A percentile compares a stretch with the other conserved stretches of the same genome.
phyloP scores from a whole-genome alignment of 805 yeast species.

The Debaryomyces castellii region DNA sequence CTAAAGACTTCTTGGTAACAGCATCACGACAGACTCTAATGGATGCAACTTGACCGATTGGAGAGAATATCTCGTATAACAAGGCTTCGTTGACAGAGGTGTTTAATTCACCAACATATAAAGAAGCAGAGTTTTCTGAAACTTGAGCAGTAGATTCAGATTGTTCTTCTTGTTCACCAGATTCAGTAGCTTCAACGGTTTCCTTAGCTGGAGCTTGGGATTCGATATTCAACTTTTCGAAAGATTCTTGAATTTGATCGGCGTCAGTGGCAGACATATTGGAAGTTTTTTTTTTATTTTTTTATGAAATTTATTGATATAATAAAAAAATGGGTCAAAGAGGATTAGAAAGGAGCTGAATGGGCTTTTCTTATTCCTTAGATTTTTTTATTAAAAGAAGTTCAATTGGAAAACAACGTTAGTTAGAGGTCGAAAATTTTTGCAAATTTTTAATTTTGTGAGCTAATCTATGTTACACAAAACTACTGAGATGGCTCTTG shows the following conservation, averaged over 20 bases:
- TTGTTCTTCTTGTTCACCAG: slow-evolving; percentile 30
- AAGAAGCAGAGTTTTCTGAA: slow-evolving; percentile 71
- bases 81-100: slow-evolving; percentile 91
- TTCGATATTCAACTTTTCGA: slow-evolving; percentile 48
- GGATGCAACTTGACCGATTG: slow-evolving; percentile 91
- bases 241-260: slow-evolving; percentile 45
- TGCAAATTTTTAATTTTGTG: slow-evolving; percentile 8
- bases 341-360: slow-evolving; percentile 7
- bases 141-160: slow-evolving; percentile 32
- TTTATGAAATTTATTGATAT: slow-evolving; percentile 11
- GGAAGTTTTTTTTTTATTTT: slow-evolving; percentile 11
- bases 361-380: slow-evolving; percentile 6
- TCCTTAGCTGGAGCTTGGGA: slow-evolving; percentile 28
- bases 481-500: neutral
- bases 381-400: slow-evolving; percentile 4
- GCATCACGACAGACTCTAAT: slow-evolving; percentile 99
- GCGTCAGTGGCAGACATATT: slow-evolving; percentile 33
- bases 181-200: slow-evolving; percentile 26
- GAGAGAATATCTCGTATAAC: slow-evolving; percentile 91
- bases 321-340: slow-evolving; percentile 6
- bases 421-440: slow-evolving; percentile 10
- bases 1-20: slow-evolving; percentile 92
- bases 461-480: slow-evolving; percentile 8
- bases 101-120: slow-evolving; percentile 97
- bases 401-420: too few relatives aligned